phyloP scores from a whole-genome alignment of 1,139 yeast species.

The Candida freyschussii region DNA sequence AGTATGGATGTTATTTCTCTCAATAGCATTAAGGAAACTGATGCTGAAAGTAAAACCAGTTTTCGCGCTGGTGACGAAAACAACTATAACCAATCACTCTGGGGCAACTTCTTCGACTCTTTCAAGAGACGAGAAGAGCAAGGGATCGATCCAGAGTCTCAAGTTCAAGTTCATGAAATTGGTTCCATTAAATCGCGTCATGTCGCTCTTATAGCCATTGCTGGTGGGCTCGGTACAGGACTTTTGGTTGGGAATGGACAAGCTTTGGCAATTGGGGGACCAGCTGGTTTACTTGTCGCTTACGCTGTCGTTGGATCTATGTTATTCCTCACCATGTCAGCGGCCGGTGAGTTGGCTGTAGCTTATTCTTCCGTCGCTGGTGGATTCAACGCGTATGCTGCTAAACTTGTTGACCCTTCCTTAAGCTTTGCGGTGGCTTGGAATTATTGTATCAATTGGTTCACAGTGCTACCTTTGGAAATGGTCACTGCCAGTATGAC shows the following conservation, averaged over 20 bases:
- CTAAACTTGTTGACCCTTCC: slow-evolving; percentile 63
- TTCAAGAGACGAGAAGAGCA: slow-evolving; percentile 46
- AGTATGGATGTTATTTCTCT: too few species aligned
- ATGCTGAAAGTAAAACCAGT: too few species aligned
- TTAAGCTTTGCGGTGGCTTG: slow-evolving; percentile 74
- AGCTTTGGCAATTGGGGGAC: slow-evolving; percentile 65
- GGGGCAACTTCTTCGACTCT: slow-evolving; percentile 44
- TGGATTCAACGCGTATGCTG: slow-evolving; percentile 62
- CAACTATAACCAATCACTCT: too few species aligned
- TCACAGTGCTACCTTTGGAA: slow-evolving; percentile 67
- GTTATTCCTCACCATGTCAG: slow-evolving; percentile 64
- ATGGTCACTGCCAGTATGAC: slow-evolving; percentile 70
- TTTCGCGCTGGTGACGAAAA: too few species aligned
- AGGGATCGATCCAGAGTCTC: slow-evolving; percentile 49
- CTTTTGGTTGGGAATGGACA: slow-evolving; percentile 60
- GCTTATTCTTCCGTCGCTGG: slow-evolving; percentile 65
- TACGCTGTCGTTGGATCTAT: slow-evolving; percentile 45
- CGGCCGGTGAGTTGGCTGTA: slow-evolving; percentile 68
- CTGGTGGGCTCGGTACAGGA: slow-evolving; percentile 62
- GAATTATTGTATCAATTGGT: slow-evolving; percentile 75
- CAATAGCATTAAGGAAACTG: too few species aligned
- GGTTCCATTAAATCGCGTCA: slow-evolving; percentile 32
- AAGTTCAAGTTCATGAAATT: slow-evolving; percentile 4
- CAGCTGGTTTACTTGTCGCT: slow-evolving; percentile 56
- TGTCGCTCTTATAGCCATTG: slow-evolving; percentile 54